Evolutionary conservation across 1,284 basidiomycete genomes (phyloP), one percentile per base, ranked within the genome.

Genomic region (Xerocomus nothofagi): DNA sequence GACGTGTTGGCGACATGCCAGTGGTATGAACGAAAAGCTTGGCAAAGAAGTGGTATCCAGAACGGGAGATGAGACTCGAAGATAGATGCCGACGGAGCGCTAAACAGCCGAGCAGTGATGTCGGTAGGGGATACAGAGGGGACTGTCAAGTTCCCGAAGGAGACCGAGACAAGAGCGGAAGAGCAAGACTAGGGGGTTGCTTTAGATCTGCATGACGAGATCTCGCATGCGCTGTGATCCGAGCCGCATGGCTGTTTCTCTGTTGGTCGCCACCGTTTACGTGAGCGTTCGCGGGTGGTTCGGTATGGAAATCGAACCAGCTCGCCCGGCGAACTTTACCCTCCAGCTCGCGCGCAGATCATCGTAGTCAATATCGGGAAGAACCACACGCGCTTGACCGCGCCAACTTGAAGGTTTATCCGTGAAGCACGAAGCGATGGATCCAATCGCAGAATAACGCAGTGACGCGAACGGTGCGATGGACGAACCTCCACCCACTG

Each of bases 251-350:
- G 47, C 47, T 36, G 26, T 49, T 37, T 12, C 11, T 29, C 12
- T 29, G 27, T 29, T 29, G 12, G 27, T 27, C 21, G 12, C 18
- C 39, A 29, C 42, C 30, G n/a, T 23, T 50, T 56, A 55, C 53
- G 46, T 55, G 56, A 45, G 26, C 3, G 1, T 24, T 56, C 34
- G 39, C 42, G 49, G 40, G 4, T 14, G 20, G 6, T 14, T 18
- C 1, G n/a, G 10, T 40, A 23, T 37, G 30, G 56, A 31, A 62
- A 49, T 8, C 39, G 57, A 62, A 46, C 63, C 44, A 26, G 63
- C 20, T 64, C 57, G 23, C 29, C 43, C 15, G 31, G 38, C 26
- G 44, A 20, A 27, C 21, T 11, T n/a, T n/a, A 3, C 12, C 27
- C 14, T 27, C 24, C 18, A n/a, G n/a, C n/a, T n/a, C 29, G 37